Evolutionary conservation across 805 yeast genomes (phyloP), one percentile per base, ranked within the genome.

Genomic region (Starmerella bombi): DNA sequence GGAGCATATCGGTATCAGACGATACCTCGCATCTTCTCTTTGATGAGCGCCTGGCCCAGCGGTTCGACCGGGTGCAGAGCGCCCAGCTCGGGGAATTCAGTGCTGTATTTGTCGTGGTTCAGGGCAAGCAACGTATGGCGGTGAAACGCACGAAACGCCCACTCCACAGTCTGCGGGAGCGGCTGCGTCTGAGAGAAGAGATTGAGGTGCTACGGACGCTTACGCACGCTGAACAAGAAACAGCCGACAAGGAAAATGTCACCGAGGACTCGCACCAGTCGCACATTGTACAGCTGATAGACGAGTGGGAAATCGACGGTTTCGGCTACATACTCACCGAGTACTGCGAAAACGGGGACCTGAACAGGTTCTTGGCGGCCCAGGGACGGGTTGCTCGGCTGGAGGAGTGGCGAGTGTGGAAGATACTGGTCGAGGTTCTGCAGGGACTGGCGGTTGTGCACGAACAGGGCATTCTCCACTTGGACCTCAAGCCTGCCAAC

Each of bases 381-480:
- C 78, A 76, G 57, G 84, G 83, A 18, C 75, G 78, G 36, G 69
- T 77, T 31, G 72, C 82, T 23, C 77, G 77, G 51, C 67, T 91
- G 38, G 98, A 91, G 57, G 98, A 91, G 59, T 91, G 95, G 80
- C 71, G 98, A 51, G 86, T 88, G 31, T 91, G 98, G 98, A 91
- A 91, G 62, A 88, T 91, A 34, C 65, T 91, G 50, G 77, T 80
- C 38, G 98, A 88, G 57, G 67, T 86, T 15, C 61, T 83, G 32
- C 68, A 44, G 35, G 98, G 96, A 0, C 63, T 91, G 44, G 69
- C 74, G 49, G 85, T 75, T 57, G 77, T 91, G 36, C 98, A 91
- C 57, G 70, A 67, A 53, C 67, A 74, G 33, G 76, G 79, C 46
- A 78, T 82, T 39, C 64, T 86, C 37, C 98, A 91, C 61, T 64